phyloP scores from a whole-genome alignment of 2,329 filamentous ascomycete species.

The Aspergillus pseudoviridinutans region DNA sequence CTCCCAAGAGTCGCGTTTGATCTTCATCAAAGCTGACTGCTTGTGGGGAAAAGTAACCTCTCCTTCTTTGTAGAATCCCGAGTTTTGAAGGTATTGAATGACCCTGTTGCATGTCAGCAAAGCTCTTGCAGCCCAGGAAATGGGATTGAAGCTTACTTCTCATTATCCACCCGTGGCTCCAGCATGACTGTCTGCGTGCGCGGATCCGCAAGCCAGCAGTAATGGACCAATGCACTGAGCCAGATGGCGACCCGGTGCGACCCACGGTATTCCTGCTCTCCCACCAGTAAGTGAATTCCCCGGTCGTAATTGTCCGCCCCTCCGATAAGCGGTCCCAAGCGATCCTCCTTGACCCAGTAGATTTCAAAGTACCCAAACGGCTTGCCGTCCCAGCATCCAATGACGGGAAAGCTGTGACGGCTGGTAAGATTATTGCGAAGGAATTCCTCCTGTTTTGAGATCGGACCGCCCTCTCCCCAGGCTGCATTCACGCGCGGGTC shows the following conservation, averaged over 20 bases:
- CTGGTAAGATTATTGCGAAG: slow-evolving; percentile 62
- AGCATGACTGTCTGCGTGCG: slow-evolving; percentile 79
- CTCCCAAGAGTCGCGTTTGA: slow-evolving; percentile 76
- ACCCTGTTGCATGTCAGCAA: slow-evolving; percentile 47
- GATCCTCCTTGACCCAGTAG: slow-evolving; percentile 96
- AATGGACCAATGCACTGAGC: slow-evolving; percentile 84
- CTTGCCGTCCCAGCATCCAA: slow-evolving; percentile 89
- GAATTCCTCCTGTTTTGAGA: slow-evolving; percentile 61
- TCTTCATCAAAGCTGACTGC: slow-evolving; percentile 78
- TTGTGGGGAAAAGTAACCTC: slow-evolving; percentile 90
- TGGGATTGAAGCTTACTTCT: slow-evolving; percentile 58
- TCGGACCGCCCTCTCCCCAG: slow-evolving; percentile 67
- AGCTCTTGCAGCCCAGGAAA: neutral
- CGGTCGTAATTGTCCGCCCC: slow-evolving; percentile 76
- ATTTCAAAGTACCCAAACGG: slow-evolving; percentile 98
- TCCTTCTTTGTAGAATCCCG: slow-evolving; percentile 80
- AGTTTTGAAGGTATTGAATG: slow-evolving; percentile 64
- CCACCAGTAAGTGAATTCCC: slow-evolving; percentile 82
- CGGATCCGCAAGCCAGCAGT: slow-evolving; percentile 70
- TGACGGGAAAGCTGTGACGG: slow-evolving; percentile 79
- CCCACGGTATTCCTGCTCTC: slow-evolving; percentile 87
- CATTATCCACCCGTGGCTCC: slow-evolving; percentile 88
- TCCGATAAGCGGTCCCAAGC: slow-evolving; percentile 64
- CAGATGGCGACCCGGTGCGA: slow-evolving; percentile 71
- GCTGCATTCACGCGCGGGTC: slow-evolving; percentile 77